A percentile compares a stretch with the other conserved stretches of the same genome.
Evolutionary conservation across 1,284 basidiomycete genomes (phyloP).

Genomic region (Cutaneotrichosporon cutaneum): DNA sequence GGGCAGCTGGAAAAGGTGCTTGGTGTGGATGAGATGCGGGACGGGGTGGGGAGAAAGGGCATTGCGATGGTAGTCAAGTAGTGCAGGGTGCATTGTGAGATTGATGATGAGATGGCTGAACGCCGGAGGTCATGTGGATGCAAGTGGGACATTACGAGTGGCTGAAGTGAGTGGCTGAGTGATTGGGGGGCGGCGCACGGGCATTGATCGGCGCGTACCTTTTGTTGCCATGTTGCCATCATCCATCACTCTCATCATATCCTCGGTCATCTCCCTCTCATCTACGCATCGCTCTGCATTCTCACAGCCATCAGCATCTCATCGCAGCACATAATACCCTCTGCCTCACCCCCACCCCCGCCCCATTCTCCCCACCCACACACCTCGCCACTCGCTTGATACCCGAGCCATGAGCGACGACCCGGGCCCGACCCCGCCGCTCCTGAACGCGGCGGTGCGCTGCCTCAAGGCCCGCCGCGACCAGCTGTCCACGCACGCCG

Average conservation of each 20-base stretch:
- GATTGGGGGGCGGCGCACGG: too few relatives aligned
- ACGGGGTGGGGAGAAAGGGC: slow-evolving; percentile 42
- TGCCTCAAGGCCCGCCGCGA: slow-evolving; percentile 19
- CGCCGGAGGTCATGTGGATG: too few relatives aligned
- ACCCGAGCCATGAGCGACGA: neutral
- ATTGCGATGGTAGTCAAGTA: slow-evolving; percentile 40
- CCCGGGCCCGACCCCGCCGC: slow-evolving; percentile 3
- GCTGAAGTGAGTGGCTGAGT: too few relatives aligned
- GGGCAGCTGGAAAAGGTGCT: slow-evolving; percentile 75
- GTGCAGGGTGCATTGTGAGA: neutral
- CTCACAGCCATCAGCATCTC: neutral
- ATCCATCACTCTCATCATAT: neutral
- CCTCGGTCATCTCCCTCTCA: neutral
- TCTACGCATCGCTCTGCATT: neutral
- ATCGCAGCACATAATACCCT: neutral
- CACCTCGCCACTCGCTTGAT: neutral
- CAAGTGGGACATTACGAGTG: too few relatives aligned
- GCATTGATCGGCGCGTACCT: slow-evolving; percentile 7
- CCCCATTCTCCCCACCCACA: neutral
- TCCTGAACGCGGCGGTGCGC: neutral
- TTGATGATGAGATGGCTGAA: neutral
- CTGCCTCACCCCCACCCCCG: neutral
- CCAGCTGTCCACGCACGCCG: slow-evolving; percentile 37
- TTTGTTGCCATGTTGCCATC: neutral
- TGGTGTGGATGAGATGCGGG: slow-evolving; percentile 40